Percentiles rank a stretch among this genome's conserved stretches.
Conservation (phyloP, 179 eudicot genomes). For the Patellifolia procumbens region DNA sequence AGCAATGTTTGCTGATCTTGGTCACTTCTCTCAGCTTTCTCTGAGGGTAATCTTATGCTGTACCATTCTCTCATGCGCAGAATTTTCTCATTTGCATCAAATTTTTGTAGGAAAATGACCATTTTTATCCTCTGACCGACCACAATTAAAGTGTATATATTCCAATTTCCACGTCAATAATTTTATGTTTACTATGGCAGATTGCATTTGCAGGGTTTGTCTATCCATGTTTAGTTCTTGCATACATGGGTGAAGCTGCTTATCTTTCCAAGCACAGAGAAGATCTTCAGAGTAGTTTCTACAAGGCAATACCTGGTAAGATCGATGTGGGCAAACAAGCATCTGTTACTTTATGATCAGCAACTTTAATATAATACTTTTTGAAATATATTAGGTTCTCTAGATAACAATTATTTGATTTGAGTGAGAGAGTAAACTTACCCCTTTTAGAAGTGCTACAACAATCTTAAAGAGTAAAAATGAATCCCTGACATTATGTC, state of each 20-base stretch:
- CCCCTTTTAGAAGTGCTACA: neutral
- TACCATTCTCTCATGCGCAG: neutral
- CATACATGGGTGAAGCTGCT: conserved; percentile 63
- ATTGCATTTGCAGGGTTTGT: conserved; percentile 49
- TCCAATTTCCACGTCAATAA: conserved; percentile 2
- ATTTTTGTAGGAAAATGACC: neutral
- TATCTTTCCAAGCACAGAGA: conserved; percentile 44
- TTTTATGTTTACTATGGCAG: conserved; percentile 35
- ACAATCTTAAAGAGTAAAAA: neutral
- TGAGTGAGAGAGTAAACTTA: neutral
- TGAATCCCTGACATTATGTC: neutral
- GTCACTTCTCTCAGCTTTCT: conserved; percentile 43
- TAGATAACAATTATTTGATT: neutral
- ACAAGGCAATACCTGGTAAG: conserved; percentile 45
- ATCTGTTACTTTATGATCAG: neutral
- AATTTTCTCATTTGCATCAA: neutral
- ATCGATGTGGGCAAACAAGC: neutral
- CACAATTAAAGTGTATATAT: neutral
- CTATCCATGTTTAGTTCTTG: conserved; percentile 53
- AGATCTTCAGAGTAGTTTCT: conserved; percentile 47
- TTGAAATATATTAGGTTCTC: neutral
- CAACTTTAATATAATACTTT: neutral
- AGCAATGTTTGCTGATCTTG: conserved; percentile 66
- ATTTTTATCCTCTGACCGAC: neutral
- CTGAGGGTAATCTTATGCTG: conserved; percentile 31